These are phyloP conservation scores for Coemansia interrupta DNA, from an alignment of 192 early-diverging fungal genomes.

Conservation along the genomic window DNA sequence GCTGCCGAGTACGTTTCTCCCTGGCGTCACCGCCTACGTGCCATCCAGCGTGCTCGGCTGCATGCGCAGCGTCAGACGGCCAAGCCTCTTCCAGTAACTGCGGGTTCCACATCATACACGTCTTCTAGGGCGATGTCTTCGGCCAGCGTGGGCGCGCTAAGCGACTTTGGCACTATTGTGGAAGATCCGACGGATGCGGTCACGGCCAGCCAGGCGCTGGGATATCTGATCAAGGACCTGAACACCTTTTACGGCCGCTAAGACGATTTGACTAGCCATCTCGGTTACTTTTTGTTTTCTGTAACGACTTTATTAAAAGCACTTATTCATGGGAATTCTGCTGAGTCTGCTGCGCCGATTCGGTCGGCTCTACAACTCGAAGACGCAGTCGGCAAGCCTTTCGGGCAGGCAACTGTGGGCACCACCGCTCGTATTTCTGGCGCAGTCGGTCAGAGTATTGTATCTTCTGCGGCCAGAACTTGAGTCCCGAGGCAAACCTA, in stretches of 20 bases:
- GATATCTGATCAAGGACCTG: constrained; percentile 34
- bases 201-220: constrained; percentile 43
- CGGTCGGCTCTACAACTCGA: constrained; percentile 2
- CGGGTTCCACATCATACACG: neutral
- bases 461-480: constrained; percentile 20
- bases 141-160: neutral
- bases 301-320: neutral
- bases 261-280: too few species aligned
- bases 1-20: constrained; percentile 77
- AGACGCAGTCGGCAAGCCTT: constrained; percentile 31
- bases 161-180: constrained; percentile 31
- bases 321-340: neutral
- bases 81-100: constrained; percentile 7
- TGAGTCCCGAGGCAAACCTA: neutral
- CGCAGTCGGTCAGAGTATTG: constrained; percentile 27
- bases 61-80: constrained; percentile 21
- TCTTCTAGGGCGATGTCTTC: neutral
- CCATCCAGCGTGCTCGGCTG: constrained; percentile 75
- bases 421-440: constrained; percentile 34
- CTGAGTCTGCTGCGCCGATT: too few species aligned
- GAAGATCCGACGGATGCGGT: constrained; percentile 23
- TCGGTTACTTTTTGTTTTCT: too few species aligned
- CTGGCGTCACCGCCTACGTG: constrained; percentile 82
- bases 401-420: constrained; percentile 16
- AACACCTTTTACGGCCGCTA: constrained; percentile 12